Percentiles rank a stretch among this genome's conserved stretches.
Conservation (phyloP, 176 grass and related monocot genomes). For the Oryza australiensis region DNA sequence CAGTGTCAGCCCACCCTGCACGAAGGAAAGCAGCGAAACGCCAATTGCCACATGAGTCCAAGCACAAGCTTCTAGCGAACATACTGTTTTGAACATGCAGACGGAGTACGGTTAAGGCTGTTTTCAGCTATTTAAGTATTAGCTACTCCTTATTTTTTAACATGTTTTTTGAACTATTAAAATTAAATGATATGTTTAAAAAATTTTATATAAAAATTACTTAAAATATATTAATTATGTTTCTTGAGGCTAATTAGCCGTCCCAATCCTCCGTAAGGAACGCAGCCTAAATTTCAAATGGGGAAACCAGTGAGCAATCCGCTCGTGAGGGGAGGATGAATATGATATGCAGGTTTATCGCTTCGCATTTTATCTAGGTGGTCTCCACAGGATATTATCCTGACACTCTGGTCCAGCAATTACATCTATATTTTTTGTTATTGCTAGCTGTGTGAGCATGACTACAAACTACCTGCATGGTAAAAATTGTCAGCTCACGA, state of each 20-base stretch:
- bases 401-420: conserved; percentile 47
- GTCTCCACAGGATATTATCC: conserved; percentile 50
- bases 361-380: conserved; percentile 32
- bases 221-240: too few relatives aligned
- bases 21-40: neutral
- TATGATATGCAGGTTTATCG: neutral
- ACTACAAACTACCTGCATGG: conserved; percentile 34
- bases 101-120: neutral
- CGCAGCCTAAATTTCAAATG: conserved; percentile 3
- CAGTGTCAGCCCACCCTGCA: conserved; percentile 43
- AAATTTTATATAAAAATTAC: too few relatives aligned
- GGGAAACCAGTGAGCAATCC: neutral
- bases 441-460: conserved; percentile 39
- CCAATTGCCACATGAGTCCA: conserved; percentile 13
- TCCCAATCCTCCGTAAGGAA: too few relatives aligned
- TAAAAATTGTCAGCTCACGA: conserved; percentile 24
- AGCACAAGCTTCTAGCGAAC: neutral
- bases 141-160: too few relatives aligned
- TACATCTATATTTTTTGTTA: neutral
- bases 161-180: too few relatives aligned
- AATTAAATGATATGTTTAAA: too few relatives aligned
- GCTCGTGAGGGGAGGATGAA: neutral
- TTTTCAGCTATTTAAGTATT: too few relatives aligned
- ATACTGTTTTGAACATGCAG: neutral
- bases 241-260: too few relatives aligned